Evolutionary conservation across 331 rosid species (phyloP).

Genomic region (Malus hybrid): DNA sequence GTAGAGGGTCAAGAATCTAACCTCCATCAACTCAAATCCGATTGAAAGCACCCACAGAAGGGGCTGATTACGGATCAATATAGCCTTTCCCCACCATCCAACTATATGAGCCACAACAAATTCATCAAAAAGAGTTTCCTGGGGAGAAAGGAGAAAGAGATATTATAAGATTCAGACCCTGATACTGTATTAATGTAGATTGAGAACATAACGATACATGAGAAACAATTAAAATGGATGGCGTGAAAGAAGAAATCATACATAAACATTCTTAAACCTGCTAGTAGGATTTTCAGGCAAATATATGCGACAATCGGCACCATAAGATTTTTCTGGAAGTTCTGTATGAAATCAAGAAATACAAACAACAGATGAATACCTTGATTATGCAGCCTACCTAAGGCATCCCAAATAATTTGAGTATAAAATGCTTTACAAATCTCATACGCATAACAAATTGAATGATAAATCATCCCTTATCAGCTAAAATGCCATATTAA

Average conservation of each 20-base stretch:
- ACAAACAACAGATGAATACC: conserved; percentile 9
- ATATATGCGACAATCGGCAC: conserved; percentile 94
- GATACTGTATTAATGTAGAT: not conserved
- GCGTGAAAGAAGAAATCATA: conserved; percentile 68
- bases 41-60: conserved; percentile 94
- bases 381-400: not conserved
- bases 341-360: conserved; percentile 42
- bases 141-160: not conserved
- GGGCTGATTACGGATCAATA: conserved; percentile 96
- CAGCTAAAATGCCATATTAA: conserved; percentile 5
- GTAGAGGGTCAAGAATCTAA: conserved; percentile 25
- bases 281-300: conserved; percentile 74
- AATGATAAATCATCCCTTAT: conserved; percentile 7
- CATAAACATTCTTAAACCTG: conserved; percentile 99
- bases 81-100: conserved; percentile 99
- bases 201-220: not conserved
- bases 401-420: not conserved
- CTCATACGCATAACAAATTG: not conserved
- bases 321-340: conserved; percentile 97
- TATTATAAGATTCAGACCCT: conserved; percentile 12
- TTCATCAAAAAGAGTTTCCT: conserved; percentile 97
- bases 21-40: conserved; percentile 98
- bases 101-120: conserved; percentile 93
- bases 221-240: conserved; percentile 9
- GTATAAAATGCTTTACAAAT: not conserved